Evolutionary conservation across 2,329 filamentous ascomycete genomes (phyloP).

Genomic region (Alternaria consortialis): DNA sequence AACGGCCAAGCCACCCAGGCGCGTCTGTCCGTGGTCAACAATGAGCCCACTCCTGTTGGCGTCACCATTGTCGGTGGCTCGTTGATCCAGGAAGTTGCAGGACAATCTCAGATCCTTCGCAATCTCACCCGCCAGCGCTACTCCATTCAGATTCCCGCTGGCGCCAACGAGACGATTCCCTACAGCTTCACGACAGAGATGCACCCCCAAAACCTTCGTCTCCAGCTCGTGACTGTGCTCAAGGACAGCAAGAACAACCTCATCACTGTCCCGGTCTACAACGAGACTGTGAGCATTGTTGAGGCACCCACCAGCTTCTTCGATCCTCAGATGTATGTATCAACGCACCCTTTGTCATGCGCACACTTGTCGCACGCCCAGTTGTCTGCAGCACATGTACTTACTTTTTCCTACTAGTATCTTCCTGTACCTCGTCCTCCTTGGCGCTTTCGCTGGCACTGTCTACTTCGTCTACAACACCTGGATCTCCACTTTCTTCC

Average conservation of each 20-base stretch:
- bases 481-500: conserved; percentile 96
- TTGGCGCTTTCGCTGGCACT: conserved; percentile 77
- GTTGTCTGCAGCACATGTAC: not conserved
- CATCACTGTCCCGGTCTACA: conserved; percentile 82
- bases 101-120: conserved; percentile 70
- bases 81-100: conserved; percentile 68
- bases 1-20: conserved; percentile 89
- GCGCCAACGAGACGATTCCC: conserved; percentile 77
- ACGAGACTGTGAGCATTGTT: conserved; percentile 84
- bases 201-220: conserved; percentile 85
- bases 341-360: not conserved
- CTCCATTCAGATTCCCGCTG: conserved; percentile 75
- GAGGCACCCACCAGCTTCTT: conserved; percentile 91
- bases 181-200: conserved; percentile 91
- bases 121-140: conserved; percentile 85
- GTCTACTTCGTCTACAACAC: conserved; percentile 98
- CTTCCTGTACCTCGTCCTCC: conserved; percentile 95
- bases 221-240: conserved; percentile 80
- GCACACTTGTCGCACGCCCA: not conserved
- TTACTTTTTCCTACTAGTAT: conserved; percentile 67
- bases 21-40: conserved; percentile 82
- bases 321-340: conserved; percentile 89
- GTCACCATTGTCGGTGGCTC: conserved; percentile 80
- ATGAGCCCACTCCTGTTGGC: conserved; percentile 77
- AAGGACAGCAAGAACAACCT: conserved; percentile 71